Evolutionary conservation across 768 basidiomycete species (phyloP).

Genomic region (Dioszegia hungarica): DNA sequence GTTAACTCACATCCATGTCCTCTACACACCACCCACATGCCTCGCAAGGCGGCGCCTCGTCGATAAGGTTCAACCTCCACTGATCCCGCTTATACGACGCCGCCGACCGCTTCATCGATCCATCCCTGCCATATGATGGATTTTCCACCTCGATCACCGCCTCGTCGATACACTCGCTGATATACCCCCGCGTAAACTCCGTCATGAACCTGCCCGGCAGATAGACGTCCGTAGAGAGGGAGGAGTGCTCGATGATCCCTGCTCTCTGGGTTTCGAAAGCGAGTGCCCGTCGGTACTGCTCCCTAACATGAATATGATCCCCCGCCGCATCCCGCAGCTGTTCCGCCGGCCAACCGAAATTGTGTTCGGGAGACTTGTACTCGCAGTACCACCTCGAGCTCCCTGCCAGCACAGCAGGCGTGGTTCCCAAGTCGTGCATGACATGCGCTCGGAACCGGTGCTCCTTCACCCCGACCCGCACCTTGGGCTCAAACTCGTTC

Average conservation of each 20-base stretch:
- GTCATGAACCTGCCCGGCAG: not conserved
- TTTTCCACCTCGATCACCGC: not conserved
- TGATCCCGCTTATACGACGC: too few species aligned
- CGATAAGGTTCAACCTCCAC: too few species aligned
- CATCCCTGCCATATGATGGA: too few species aligned
- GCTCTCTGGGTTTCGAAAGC: not conserved
- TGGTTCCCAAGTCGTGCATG: not conserved
- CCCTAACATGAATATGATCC: not conserved
- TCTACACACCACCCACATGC: too few species aligned
- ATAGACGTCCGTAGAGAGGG: not conserved
- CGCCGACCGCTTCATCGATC: too few species aligned
- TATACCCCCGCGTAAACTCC: not conserved
- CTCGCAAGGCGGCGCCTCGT: too few species aligned
- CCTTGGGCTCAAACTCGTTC: not conserved
- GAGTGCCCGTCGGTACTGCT: not conserved
- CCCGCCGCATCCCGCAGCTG: not conserved
- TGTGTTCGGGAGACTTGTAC: not conserved
- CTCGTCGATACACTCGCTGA: not conserved
- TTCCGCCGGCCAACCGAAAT: not conserved
- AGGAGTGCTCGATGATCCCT: not conserved
- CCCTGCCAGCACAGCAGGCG: not conserved
- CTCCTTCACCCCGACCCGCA: not conserved
- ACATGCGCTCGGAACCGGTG: not conserved
- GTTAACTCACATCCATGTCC: too few species aligned
- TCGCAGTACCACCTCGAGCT: not conserved